Evolutionary conservation across 2,329 filamentous ascomycete species (phyloP).

Genomic region (Didymella segeticola): DNA sequence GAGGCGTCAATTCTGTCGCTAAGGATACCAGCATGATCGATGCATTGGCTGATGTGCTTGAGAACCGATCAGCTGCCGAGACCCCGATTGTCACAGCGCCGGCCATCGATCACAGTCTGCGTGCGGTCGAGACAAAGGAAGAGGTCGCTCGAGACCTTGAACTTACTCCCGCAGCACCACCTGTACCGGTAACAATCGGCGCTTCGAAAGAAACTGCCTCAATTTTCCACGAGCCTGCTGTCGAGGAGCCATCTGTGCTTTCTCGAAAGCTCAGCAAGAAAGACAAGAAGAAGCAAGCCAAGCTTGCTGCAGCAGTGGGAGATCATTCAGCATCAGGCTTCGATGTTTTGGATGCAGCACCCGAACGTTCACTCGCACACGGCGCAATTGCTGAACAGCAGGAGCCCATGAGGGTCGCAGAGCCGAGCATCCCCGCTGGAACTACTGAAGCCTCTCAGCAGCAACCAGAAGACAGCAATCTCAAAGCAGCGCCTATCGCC

Average conservation of each 20-base stretch:
- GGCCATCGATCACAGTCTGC: neutral
- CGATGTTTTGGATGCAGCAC: neutral
- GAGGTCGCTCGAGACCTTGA: neutral
- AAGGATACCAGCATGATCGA: neutral
- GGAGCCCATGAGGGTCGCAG: neutral
- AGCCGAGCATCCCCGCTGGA: neutral
- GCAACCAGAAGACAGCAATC: neutral
- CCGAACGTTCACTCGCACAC: neutral
- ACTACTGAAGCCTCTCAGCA: neutral
- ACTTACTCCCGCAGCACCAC: neutral
- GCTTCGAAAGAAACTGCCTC: neutral
- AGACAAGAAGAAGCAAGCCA: slow-evolving; percentile 48
- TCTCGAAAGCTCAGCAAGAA: slow-evolving; percentile 35
- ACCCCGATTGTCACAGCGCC: neutral
- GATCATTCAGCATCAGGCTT: neutral
- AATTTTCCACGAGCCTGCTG: neutral
- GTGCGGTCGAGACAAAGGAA: neutral
- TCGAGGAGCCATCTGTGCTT: slow-evolving; percentile 18
- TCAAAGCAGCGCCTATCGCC: neutral
- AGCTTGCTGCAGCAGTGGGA: neutral
- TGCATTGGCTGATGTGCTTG: neutral
- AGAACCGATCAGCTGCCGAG: neutral
- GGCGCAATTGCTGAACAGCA: neutral
- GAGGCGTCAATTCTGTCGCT: neutral
- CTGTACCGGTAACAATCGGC: neutral